These are phyloP conservation scores for Pythium brachiatum DNA, from an alignment of 352 stramenopile species.

Conservation along the genomic window DNA sequence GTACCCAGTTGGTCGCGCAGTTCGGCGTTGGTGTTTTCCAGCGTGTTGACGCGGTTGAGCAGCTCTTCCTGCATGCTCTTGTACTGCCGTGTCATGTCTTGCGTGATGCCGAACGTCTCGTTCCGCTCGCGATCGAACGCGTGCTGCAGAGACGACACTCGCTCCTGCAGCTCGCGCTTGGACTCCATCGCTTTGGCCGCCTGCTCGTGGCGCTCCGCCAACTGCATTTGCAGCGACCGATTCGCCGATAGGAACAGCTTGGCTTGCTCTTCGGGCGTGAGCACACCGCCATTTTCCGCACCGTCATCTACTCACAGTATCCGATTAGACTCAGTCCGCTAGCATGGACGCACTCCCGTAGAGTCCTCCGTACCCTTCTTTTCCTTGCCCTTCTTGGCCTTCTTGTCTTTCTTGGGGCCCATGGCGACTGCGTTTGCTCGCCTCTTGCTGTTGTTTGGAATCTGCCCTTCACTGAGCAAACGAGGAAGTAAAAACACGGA, in stretches of 20 bases:
- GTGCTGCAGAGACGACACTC: slow-evolving; percentile 75
- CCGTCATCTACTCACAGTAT: slow-evolving; percentile 45
- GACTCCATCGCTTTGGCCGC: slow-evolving; percentile 84
- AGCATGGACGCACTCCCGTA: neutral
- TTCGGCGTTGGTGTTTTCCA: slow-evolving; percentile 92
- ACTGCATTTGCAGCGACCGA: slow-evolving; percentile 86
- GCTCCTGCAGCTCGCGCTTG: slow-evolving; percentile 83
- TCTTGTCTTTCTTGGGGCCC: slow-evolving; percentile 77
- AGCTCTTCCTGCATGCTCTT: slow-evolving; percentile 96
- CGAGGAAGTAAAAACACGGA: neutral
- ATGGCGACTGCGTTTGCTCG: slow-evolving; percentile 13
- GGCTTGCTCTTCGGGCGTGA: slow-evolving; percentile 78
- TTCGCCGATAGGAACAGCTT: slow-evolving; percentile 85
- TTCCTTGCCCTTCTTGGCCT: slow-evolving; percentile 67
- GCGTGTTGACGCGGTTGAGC: slow-evolving; percentile 78
- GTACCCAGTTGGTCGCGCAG: slow-evolving; percentile 90
- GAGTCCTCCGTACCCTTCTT: slow-evolving; percentile 51
- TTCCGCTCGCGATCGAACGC: slow-evolving; percentile 86
- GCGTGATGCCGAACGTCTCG: slow-evolving; percentile 92
- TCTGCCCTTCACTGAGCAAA: neutral
- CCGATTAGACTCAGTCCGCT: neutral
- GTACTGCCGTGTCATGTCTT: slow-evolving; percentile 96
- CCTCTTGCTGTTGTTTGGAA: slow-evolving; percentile 8
- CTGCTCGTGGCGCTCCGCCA: slow-evolving; percentile 86
- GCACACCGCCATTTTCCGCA: slow-evolving; percentile 65